phyloP scores from a whole-genome alignment of 139 green algal genomes.

The Closterium sp. region DNA sequence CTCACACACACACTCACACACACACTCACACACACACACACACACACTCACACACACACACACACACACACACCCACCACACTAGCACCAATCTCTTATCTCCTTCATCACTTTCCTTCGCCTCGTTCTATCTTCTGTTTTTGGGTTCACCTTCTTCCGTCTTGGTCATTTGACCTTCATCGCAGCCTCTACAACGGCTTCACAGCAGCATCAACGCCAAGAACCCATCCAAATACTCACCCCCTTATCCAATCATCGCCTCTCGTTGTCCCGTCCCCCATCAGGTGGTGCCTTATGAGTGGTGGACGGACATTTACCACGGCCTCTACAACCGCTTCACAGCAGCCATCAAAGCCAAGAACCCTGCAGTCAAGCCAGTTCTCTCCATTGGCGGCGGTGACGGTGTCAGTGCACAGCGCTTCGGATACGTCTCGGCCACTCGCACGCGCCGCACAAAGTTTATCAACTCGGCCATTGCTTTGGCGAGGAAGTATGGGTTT shows the following conservation, averaged over 20 bases:
- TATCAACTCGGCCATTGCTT: neutral
- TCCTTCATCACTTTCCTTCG: too few species aligned
- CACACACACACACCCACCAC: too few species aligned
- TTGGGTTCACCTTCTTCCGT: too few species aligned
- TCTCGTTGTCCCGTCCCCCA: neutral
- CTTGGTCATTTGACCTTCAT: neutral
- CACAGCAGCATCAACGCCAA: neutral
- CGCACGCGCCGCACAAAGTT: neutral
- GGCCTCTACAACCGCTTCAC: conserved; percentile 20
- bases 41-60: too few species aligned
- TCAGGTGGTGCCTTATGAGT: neutral
- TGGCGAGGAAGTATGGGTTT: conserved; percentile 8
- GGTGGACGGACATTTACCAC: neutral
- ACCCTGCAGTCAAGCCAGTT: neutral
- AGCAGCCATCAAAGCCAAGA: neutral
- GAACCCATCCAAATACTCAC: neutral
- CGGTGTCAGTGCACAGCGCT: neutral
- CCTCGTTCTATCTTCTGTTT: too few species aligned
- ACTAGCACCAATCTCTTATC: too few species aligned
- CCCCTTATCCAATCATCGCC: neutral
- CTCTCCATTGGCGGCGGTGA: conserved; percentile 25
- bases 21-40: too few species aligned
- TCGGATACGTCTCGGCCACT: neutral
- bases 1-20: too few species aligned
- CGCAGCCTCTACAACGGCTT: neutral